These are phyloP conservation scores for Neltuma alba DNA, from an alignment of 306 rosid species.

Conservation along the genomic window DNA sequence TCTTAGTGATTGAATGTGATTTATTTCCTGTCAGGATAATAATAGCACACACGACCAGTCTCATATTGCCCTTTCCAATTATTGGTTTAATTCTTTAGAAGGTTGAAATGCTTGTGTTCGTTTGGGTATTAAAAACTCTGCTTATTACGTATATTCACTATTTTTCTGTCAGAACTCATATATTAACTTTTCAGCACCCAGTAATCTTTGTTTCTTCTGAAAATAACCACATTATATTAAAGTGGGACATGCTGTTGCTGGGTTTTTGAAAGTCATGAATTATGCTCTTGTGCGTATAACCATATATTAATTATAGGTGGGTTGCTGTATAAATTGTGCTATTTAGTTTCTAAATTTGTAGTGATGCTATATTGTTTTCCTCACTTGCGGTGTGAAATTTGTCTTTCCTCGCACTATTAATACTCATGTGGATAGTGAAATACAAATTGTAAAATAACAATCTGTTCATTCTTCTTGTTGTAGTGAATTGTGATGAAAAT, in stretches of 20 bases:
- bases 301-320: neutral
- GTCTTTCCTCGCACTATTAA: neutral
- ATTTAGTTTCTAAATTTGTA: too few species aligned
- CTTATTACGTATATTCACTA: neutral
- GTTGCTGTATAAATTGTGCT: neutral
- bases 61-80: neutral
- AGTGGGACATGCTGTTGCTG: neutral
- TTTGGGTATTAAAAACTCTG: neutral
- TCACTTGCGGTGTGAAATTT: neutral
- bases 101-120: neutral
- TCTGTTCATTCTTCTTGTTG: neutral
- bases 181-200: too few species aligned
- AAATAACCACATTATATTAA: neutral
- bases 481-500: neutral
- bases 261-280: neutral
- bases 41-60: too few species aligned
- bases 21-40: neutral
- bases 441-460: neutral
- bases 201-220: constrained; percentile 1
- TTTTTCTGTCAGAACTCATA: neutral
- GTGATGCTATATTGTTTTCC: neutral
- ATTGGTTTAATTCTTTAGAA: neutral
- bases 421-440: neutral
- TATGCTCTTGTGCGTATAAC: neutral
- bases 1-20: neutral